phyloP scores from a whole-genome alignment of 176 grass and related monocot genomes.

The Oryza punctata region DNA sequence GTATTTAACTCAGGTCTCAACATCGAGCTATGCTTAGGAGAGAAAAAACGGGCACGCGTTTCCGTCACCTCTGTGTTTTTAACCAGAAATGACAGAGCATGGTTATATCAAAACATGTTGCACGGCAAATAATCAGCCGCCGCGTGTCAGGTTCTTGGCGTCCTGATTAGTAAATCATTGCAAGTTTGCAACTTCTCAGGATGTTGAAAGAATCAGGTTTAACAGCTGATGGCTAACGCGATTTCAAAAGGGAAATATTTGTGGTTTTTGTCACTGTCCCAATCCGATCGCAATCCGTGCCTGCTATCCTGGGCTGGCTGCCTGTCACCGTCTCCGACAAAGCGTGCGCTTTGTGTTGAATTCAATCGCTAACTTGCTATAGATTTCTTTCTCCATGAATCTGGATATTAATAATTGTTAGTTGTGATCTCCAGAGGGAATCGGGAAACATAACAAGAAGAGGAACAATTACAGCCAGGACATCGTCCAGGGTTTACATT shows the following conservation, averaged over 20 bases:
- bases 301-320: slow-evolving; percentile 3
- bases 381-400: not conserved
- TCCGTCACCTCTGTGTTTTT: not conserved
- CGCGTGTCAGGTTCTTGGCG: not conserved
- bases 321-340: slow-evolving; percentile 30
- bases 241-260: not conserved
- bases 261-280: not conserved
- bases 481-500: too few relatives aligned
- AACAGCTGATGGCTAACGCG: not conserved
- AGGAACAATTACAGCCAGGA: too few relatives aligned
- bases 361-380: not conserved
- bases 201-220: not conserved
- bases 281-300: slow-evolving; percentile 22
- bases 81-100: not conserved
- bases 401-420: not conserved
- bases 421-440: too few relatives aligned
- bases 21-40: not conserved
- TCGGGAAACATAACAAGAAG: too few relatives aligned
- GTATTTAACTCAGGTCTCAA: not conserved
- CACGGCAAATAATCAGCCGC: not conserved
- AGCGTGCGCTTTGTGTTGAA: slow-evolving; percentile 38
- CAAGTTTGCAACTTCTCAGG: not conserved
- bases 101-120: not conserved
- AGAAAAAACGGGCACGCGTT: not conserved
- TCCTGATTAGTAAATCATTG: not conserved